phyloP scores from a whole-genome alignment of 169 alveolate genomes.

The Neospora caninum region DNA sequence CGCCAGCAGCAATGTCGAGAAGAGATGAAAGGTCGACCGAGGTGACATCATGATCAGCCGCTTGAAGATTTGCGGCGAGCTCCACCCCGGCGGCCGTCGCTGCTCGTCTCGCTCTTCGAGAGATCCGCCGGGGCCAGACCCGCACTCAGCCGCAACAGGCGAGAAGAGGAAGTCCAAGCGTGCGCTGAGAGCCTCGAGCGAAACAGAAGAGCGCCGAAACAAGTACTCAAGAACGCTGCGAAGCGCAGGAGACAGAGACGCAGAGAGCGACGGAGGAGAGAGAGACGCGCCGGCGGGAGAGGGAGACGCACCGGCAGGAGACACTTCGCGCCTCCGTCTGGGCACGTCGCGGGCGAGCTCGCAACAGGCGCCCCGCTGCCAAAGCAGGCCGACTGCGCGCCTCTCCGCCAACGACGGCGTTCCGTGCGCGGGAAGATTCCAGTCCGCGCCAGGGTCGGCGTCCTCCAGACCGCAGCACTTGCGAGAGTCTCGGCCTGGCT shows the following conservation, averaged over 20 bases:
- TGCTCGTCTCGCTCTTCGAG: too few relatives aligned
- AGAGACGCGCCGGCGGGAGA: background rate
- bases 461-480: background rate
- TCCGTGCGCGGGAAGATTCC: background rate
- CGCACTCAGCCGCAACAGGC: too few relatives aligned
- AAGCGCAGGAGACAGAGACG: background rate
- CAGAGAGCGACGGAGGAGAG: too few relatives aligned
- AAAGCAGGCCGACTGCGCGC: background rate
- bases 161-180: background rate
- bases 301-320: too few relatives aligned
- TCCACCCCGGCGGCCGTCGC: background rate
- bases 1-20: background rate
- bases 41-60: slow-evolving; percentile 1
- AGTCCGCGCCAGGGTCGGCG: background rate
- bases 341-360: background rate
- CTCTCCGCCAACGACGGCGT: background rate
- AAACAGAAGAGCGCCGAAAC: background rate
- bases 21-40: background rate
- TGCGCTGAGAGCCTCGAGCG: background rate
- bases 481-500: background rate
- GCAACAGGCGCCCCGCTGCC: background rate
- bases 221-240: background rate
- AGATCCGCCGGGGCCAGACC: too few relatives aligned
- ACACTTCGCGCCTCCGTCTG: background rate
- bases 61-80: background rate